phyloP scores from a whole-genome alignment of 2,329 filamentous ascomycete species.

The Diaporthe sp. region DNA sequence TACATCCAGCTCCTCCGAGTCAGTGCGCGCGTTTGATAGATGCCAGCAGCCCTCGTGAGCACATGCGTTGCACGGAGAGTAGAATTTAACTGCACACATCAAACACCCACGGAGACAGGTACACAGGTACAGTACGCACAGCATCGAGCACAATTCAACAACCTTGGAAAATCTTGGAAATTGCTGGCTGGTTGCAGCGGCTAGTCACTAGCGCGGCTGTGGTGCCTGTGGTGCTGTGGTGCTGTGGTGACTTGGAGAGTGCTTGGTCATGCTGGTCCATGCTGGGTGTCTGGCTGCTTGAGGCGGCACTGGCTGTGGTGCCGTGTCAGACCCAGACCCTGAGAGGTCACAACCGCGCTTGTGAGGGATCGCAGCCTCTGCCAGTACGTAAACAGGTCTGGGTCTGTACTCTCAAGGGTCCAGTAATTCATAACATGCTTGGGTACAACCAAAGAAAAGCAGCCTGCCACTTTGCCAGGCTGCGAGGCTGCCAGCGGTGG shows the following conservation, averaged over 20 bases:
- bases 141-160: background rate
- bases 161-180: conserved; percentile 23
- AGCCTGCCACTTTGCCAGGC: background rate
- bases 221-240: background rate
- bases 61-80: background rate
- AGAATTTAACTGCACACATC: background rate
- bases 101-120: background rate
- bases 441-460: background rate
- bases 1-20: background rate
- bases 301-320: conserved; percentile 16
- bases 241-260: background rate
- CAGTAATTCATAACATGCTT: background rate
- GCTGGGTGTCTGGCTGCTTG: background rate
- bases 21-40: background rate
- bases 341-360: background rate
- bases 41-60: background rate
- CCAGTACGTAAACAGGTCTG: background rate
- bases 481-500: background rate
- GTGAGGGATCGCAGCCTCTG: background rate
- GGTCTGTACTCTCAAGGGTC: background rate
- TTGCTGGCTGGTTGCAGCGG: conserved; percentile 32
- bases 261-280: background rate
- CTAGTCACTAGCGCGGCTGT: conserved; percentile 29
- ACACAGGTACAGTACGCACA: background rate
- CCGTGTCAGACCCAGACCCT: conserved; percentile 7